A percentile compares a stretch with the other conserved stretches of the same genome.
Evolutionary conservation across 73 alveolate species (phyloP).

Genomic region (Breviolum minutum): DNA sequence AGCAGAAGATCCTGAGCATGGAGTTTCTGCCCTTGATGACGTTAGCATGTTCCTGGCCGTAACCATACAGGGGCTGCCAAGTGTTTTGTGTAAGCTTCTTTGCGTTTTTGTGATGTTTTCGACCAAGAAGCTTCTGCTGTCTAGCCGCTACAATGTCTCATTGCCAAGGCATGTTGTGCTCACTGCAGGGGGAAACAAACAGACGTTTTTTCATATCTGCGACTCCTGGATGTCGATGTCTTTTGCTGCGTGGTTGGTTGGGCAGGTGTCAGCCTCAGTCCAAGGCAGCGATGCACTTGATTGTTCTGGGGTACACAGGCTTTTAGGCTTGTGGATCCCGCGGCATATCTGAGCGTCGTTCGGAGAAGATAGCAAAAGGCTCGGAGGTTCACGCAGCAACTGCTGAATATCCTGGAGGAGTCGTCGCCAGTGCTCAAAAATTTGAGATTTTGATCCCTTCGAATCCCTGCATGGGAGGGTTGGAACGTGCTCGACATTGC

Average conservation of each 20-base stretch:
- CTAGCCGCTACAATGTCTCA: too few relatives aligned
- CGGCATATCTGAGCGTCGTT: background rate
- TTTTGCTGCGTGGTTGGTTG: constrained; percentile 40
- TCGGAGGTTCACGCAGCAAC: constrained; percentile 65
- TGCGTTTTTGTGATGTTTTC: too few relatives aligned
- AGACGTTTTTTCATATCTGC: background rate
- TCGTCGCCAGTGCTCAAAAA: background rate
- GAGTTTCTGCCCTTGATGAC: constrained; percentile 30
- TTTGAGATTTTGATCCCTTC: background rate
- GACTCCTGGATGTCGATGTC: constrained; percentile 25
- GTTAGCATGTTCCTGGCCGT: constrained; percentile 57
- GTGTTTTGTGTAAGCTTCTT: background rate
- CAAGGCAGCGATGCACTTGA: background rate
- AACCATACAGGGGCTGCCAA: background rate
- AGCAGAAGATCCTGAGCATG: constrained; percentile 30
- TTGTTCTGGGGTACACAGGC: background rate
- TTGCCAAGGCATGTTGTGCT: too few relatives aligned
- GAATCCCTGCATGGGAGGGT: background rate
- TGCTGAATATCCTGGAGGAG: constrained; percentile 42
- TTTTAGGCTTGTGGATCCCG: background rate
- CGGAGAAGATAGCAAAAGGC: constrained; percentile 19
- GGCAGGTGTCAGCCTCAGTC: constrained; percentile 42
- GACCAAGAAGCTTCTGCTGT: too few relatives aligned
- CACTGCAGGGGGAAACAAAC: background rate
- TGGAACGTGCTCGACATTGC: background rate